These are phyloP conservation scores for Erodium trifolium DNA, from an alignment of 441 rosid genomes.

Conservation along the genomic window DNA sequence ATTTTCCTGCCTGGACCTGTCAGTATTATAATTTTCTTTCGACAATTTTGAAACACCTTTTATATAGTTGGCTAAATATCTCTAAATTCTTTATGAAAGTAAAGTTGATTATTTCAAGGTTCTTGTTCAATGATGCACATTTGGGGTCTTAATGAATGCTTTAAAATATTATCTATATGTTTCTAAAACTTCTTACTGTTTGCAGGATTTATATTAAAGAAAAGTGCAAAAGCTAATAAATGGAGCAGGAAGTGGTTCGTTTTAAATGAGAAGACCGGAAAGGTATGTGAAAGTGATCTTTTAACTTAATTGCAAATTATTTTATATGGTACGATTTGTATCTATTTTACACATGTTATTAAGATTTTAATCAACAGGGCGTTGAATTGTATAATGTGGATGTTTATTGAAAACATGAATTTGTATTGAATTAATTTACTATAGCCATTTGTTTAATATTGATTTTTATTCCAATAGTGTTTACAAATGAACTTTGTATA, in stretches of 20 bases:
- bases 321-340: not conserved
- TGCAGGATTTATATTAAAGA: constrained; percentile 72
- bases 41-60: not conserved
- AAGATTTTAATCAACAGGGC: not conserved
- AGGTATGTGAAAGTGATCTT: constrained; percentile 40
- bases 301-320: not conserved
- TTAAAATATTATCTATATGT: not conserved
- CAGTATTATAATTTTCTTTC: not conserved
- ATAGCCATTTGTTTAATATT: not conserved
- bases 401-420: not conserved
- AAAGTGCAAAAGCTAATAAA: constrained; percentile 82
- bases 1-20: not conserved
- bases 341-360: not conserved
- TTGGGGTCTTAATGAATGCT: too few species aligned
- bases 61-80: not conserved
- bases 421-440: not conserved
- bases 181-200: not conserved
- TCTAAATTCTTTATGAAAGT: constrained; percentile 3
- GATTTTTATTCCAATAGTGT: not conserved
- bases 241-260: constrained; percentile 99
- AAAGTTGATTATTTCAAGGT: not conserved
- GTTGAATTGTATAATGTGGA: constrained; percentile 6
- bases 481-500: not conserved
- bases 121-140: not conserved
- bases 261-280: constrained; percentile 87